A percentile compares a stretch with the other conserved stretches of the same genome.
Evolutionary conservation across 805 yeast species (phyloP).

Genomic region (Jamesozyma jinghongensis): DNA sequence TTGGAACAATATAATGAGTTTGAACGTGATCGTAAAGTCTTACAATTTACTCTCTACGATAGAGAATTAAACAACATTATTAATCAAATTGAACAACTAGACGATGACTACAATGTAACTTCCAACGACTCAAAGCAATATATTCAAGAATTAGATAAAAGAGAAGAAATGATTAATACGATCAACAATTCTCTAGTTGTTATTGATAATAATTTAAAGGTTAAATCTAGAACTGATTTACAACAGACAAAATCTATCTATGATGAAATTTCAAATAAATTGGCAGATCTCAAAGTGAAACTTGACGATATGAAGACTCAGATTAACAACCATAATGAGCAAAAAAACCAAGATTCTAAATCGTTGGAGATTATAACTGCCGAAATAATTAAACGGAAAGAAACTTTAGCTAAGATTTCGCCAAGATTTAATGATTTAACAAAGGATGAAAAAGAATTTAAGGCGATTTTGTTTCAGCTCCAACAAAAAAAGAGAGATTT

Average conservation of each 20-base stretch:
- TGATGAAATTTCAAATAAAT: slow-evolving; percentile 38
- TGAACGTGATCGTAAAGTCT: slow-evolving; percentile 58
- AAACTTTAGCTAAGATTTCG: slow-evolving; percentile 28
- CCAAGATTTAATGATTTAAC: slow-evolving; percentile 37
- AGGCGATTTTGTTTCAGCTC: slow-evolving; percentile 33
- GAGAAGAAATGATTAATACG: slow-evolving; percentile 45
- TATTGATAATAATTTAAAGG: slow-evolving; percentile 40
- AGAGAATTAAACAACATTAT: slow-evolving; percentile 61
- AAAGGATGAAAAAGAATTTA: slow-evolving; percentile 34
- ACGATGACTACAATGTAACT: slow-evolving; percentile 43
- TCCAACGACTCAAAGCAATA: slow-evolving; percentile 46
- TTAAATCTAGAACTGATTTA: slow-evolving; percentile 45
- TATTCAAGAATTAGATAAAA: slow-evolving; percentile 46
- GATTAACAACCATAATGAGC: slow-evolving; percentile 27
- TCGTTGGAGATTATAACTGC: slow-evolving; percentile 20
- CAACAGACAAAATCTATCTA: slow-evolving; percentile 43
- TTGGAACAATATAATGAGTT: slow-evolving; percentile 57
- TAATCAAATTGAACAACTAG: slow-evolving; percentile 51
- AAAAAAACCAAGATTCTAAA: slow-evolving; percentile 21
- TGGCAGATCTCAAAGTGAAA: slow-evolving; percentile 43
- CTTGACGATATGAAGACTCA: slow-evolving; percentile 36
- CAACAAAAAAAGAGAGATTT: slow-evolving; percentile 49
- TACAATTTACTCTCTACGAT: slow-evolving; percentile 68
- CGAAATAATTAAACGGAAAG: slow-evolving; percentile 32
- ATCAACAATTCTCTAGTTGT: slow-evolving; percentile 39